A percentile compares a stretch with the other conserved stretches of the same genome.
Conservation (phyloP, 306 rosid species). For the Crotalaria pallida region DNA sequence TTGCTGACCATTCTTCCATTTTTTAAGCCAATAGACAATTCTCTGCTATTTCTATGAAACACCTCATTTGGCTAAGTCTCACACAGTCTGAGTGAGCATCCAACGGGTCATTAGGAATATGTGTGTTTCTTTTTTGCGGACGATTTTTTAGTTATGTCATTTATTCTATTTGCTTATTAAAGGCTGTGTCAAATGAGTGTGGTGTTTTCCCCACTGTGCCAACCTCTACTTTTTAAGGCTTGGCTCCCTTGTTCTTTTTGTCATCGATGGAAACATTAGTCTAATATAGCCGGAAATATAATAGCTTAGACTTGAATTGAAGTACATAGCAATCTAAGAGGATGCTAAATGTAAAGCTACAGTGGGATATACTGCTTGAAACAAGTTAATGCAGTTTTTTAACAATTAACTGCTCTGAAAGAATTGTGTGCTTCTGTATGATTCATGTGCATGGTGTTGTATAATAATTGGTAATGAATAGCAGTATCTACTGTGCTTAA, state of each 20-base stretch:
- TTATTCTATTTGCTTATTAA: not conserved
- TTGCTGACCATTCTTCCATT: not conserved
- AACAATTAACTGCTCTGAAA: not conserved
- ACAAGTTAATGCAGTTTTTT: not conserved
- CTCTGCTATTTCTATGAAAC: not conserved
- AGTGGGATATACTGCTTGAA: not conserved
- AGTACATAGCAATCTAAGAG: not conserved
- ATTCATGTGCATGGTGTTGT: not conserved
- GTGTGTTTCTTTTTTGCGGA: not conserved
- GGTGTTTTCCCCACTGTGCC: not conserved
- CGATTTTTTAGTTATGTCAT: not conserved
- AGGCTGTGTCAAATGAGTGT: not conserved
- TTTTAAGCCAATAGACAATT: not conserved
- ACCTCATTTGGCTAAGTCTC: not conserved
- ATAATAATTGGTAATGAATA: not conserved
- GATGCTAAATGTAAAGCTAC: not conserved
- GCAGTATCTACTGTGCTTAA: constrained; percentile 3
- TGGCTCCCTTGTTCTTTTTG: not conserved
- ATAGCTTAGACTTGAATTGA: not conserved
- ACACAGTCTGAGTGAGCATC: not conserved
- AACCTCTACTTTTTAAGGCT: not conserved
- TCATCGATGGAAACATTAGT: not conserved
- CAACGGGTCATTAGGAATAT: not conserved
- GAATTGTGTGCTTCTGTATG: not conserved
- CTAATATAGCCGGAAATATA: not conserved